These are phyloP conservation scores for Yamadazyma diddensiae DNA, from an alignment of 1,139 yeast species.

Conservation along the genomic window DNA sequence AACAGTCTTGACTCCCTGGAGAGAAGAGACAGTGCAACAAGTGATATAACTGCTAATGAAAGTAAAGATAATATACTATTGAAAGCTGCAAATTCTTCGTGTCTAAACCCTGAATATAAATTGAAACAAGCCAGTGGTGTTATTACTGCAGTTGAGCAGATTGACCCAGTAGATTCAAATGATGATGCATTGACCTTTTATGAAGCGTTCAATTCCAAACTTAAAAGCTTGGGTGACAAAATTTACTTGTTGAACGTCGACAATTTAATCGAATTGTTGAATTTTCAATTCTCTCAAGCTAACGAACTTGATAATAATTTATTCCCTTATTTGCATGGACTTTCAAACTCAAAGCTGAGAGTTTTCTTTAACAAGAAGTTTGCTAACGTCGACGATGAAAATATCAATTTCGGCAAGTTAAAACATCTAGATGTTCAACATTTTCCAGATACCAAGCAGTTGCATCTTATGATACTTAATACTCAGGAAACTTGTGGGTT, in stretches of 20 bases:
- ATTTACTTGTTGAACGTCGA: slow-evolving; percentile 14
- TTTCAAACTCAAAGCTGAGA: slow-evolving; percentile 26
- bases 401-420: slow-evolving; percentile 10
- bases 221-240: slow-evolving; percentile 11
- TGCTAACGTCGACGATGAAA: slow-evolving; percentile 11
- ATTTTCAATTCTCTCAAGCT: slow-evolving; percentile 23
- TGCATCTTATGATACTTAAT: slow-evolving; percentile 15
- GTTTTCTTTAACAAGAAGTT: slow-evolving; percentile 19
- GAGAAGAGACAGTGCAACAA: slow-evolving; percentile 16
- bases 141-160: background rate
- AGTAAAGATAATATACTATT: slow-evolving; percentile 11
- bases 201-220: slow-evolving; percentile 13
- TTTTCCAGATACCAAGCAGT: slow-evolving; percentile 10
- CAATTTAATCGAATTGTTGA: slow-evolving; percentile 20
- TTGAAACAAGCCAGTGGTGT: background rate
- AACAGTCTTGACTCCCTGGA: slow-evolving; percentile 14
- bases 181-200: slow-evolving; percentile 1
- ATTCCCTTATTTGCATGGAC: slow-evolving; percentile 41
- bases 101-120: background rate
- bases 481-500: slow-evolving; percentile 9
- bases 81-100: background rate
- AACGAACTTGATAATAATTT: slow-evolving; percentile 20
- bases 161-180: slow-evolving; percentile 1
- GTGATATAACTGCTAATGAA: slow-evolving; percentile 15
- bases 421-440: slow-evolving; percentile 9